Conservation (phyloP, 371 early-diverging fungal species). For the Mortierella sp. region DNA sequence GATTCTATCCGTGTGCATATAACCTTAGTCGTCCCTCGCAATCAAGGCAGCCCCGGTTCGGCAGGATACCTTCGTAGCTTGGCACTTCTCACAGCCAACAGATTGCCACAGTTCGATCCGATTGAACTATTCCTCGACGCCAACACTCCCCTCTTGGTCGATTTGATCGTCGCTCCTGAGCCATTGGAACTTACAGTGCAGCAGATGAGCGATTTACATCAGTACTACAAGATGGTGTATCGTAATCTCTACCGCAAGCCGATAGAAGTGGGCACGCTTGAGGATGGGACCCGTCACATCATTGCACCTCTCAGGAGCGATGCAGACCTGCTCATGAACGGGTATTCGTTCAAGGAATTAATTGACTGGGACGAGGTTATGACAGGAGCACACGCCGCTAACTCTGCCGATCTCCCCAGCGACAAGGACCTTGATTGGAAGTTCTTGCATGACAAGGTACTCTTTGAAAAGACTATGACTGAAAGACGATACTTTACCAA, state of each 20-base stretch:
- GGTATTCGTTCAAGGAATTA: neutral
- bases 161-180: neutral
- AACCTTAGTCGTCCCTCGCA: constrained; percentile 4
- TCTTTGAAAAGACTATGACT: constrained; percentile 10
- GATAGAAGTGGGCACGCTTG: constrained; percentile 12
- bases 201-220: constrained; percentile 3
- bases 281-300: constrained; percentile 16
- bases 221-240: constrained; percentile 6
- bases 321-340: neutral
- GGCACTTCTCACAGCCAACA: constrained; percentile 4
- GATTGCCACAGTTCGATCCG: constrained; percentile 19
- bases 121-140: constrained; percentile 27
- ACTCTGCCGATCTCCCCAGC: neutral
- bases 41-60: neutral
- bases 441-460: constrained; percentile 6
- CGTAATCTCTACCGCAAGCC: constrained; percentile 10
- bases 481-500: constrained; percentile 6
- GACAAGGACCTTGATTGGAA: constrained; percentile 10
- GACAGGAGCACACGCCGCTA: neutral
- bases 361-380: constrained; percentile 25
- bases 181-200: neutral
- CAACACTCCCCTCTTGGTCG: neutral
- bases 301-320: constrained; percentile 12
- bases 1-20: constrained; percentile 2
- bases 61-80: neutral